A percentile compares a stretch with the other conserved stretches of the same genome.
Conservation (phyloP, 805 yeast genomes). For the Peterozyma toletana region DNA sequence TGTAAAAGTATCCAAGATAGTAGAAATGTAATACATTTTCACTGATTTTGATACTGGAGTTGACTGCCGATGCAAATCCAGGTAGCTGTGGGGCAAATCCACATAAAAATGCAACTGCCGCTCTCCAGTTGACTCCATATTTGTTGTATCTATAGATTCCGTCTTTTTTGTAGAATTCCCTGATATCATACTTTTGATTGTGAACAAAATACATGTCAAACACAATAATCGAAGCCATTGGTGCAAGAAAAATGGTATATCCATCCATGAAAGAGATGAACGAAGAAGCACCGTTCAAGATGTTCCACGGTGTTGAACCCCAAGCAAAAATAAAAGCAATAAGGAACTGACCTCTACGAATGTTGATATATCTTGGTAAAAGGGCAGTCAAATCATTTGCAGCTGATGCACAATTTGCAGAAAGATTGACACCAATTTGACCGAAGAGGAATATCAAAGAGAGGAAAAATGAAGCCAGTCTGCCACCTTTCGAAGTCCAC, state of each 20-base stretch:
- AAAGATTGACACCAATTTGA: conserved; percentile 33
- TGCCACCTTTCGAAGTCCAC: conserved; percentile 38
- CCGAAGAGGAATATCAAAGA: conserved; percentile 45
- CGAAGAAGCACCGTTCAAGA: conserved; percentile 26
- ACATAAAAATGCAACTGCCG: conserved; percentile 41
- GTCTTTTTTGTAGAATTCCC: conserved; percentile 23
- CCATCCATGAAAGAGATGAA: conserved; percentile 29
- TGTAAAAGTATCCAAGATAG: conserved; percentile 25
- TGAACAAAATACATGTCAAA: conserved; percentile 31
- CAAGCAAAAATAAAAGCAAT: conserved; percentile 26
- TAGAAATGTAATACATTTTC: conserved; percentile 18
- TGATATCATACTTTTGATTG: conserved; percentile 27
- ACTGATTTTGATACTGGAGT: conserved; percentile 15
- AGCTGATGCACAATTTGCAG: conserved; percentile 56
- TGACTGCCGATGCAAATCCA: conserved; percentile 52
- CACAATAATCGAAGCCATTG: conserved; percentile 29
- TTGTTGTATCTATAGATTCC: conserved; percentile 30
- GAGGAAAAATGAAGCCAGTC: conserved; percentile 77
- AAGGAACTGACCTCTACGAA: conserved; percentile 43
- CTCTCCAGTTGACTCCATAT: conserved; percentile 38
- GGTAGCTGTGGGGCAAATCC: conserved; percentile 81
- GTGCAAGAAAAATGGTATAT: conserved; percentile 29
- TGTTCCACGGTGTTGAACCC: conserved; percentile 33
- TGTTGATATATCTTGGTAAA: conserved; percentile 51
- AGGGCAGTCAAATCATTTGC: conserved; percentile 52